These are phyloP conservation scores for Diospyros lotus DNA, from an alignment of 148 eudicot species.

Conservation along the genomic window DNA sequence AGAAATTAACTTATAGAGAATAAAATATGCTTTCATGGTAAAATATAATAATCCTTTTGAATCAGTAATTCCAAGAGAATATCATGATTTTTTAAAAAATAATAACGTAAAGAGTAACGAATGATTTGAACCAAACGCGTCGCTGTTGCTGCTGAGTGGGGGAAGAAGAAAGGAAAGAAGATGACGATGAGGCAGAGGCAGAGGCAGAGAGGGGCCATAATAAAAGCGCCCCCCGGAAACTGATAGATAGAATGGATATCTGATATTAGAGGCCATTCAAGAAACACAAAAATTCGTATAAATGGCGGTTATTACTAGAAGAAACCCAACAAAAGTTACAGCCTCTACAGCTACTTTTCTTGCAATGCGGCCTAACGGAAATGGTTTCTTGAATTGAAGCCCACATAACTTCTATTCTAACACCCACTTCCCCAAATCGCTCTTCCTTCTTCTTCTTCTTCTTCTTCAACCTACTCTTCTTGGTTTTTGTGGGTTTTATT, in stretches of 20 bases:
- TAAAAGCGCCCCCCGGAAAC: background rate
- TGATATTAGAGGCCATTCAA: background rate
- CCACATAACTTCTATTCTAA: constrained; percentile 13
- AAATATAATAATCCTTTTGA: too few relatives aligned
- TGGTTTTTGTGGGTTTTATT: constrained; percentile 9
- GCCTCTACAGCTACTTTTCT: background rate
- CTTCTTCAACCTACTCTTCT: constrained; percentile 12
- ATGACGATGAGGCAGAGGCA: background rate
- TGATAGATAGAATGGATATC: background rate
- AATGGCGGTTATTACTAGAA: constrained; percentile 36
- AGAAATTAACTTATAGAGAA: too few relatives aligned
- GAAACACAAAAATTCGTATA: background rate
- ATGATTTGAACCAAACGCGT: background rate
- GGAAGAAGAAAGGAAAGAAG: too few relatives aligned
- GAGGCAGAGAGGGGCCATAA: background rate
- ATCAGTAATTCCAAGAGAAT: too few relatives aligned
- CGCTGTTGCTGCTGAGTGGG: background rate
- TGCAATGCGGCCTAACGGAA: background rate
- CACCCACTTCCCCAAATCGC: constrained; percentile 17
- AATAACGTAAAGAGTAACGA: too few relatives aligned
- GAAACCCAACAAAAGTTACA: background rate
- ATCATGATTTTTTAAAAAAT: too few relatives aligned
- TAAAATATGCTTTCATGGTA: too few relatives aligned
- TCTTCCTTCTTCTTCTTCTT: too few relatives aligned
- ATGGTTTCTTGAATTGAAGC: constrained; percentile 16